Evolutionary conservation across 768 basidiomycete genomes (phyloP).

Genomic region (Solioccasus polychromus): DNA sequence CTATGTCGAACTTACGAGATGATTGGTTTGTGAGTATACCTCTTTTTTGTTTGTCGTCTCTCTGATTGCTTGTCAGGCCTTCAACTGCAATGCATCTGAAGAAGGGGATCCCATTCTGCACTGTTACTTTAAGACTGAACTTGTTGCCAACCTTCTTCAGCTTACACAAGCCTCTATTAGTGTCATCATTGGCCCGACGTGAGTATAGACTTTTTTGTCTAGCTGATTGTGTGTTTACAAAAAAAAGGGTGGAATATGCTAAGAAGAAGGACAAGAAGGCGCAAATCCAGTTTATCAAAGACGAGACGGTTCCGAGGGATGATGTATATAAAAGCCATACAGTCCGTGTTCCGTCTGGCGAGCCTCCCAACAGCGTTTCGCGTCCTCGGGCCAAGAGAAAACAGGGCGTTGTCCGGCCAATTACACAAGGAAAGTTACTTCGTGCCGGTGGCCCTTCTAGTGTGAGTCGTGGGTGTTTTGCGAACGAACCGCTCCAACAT

Average conservation of each 20-base stretch:
- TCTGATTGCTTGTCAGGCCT: constrained; percentile 45
- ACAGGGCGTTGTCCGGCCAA: constrained; percentile 79
- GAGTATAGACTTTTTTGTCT: constrained; percentile 31
- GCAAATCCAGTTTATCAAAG: constrained; percentile 82
- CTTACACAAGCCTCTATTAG: constrained; percentile 75
- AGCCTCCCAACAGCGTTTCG: constrained; percentile 77
- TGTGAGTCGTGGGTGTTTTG: constrained; percentile 31
- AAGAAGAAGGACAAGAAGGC: constrained; percentile 98
- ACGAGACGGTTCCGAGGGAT: constrained; percentile 75
- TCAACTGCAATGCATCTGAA: constrained; percentile 78
- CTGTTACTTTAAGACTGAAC: constrained; percentile 94
- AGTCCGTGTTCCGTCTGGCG: constrained; percentile 85
- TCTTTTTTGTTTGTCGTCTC: not conserved
- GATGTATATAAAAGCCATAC: constrained; percentile 93
- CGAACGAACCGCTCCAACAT: not conserved
- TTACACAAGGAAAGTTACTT: constrained; percentile 80
- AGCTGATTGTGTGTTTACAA: constrained; percentile 12
- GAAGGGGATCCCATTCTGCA: constrained; percentile 94
- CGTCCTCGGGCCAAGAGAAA: constrained; percentile 85
- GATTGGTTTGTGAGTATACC: constrained; percentile 80
- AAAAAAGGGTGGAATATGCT: constrained; percentile 73
- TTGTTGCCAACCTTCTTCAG: constrained; percentile 77
- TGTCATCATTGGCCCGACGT: constrained; percentile 76
- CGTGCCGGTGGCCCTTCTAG: constrained; percentile 73
- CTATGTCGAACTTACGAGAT: constrained; percentile 85